A percentile compares a stretch with the other conserved stretches of the same genome.
phyloP scores from a whole-genome alignment of 495 filamentous ascomycete genomes.

The Penicillium waksmanii region DNA sequence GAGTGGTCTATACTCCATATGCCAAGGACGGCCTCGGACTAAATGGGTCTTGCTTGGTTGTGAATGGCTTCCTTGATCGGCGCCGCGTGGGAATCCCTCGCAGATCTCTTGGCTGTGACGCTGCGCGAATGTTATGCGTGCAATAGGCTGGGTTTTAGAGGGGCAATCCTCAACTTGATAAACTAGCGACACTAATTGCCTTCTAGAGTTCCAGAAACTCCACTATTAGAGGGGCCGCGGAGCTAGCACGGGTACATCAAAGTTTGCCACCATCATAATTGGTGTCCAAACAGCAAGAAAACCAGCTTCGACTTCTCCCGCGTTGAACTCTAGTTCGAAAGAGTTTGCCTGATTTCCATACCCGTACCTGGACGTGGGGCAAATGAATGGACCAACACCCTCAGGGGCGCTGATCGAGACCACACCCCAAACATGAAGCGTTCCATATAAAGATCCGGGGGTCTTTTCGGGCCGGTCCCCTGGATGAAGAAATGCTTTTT shows the following conservation, averaged over 20 bases:
- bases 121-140: background rate
- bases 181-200: slow-evolving; percentile 5
- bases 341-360: background rate
- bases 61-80: background rate
- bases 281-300: background rate
- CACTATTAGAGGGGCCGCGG: slow-evolving; percentile 2
- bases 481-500: background rate
- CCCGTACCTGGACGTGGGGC: background rate
- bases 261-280: background rate
- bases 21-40: background rate
- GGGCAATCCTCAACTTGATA: background rate
- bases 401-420: slow-evolving; percentile 2
- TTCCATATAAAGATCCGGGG: background rate
- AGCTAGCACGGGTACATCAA: background rate
- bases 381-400: background rate
- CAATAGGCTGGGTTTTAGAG: slow-evolving; percentile 3
- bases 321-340: background rate
- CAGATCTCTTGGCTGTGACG: slow-evolving; percentile 4
- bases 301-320: slow-evolving; percentile 1
- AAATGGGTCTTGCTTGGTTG: background rate
- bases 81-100: slow-evolving; percentile 2
- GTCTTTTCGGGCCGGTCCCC: background rate
- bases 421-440: slow-evolving; percentile 4
- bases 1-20: background rate
- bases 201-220: background rate